phyloP scores from a whole-genome alignment of 106 monocot species.

The Acorus gramineus region DNA sequence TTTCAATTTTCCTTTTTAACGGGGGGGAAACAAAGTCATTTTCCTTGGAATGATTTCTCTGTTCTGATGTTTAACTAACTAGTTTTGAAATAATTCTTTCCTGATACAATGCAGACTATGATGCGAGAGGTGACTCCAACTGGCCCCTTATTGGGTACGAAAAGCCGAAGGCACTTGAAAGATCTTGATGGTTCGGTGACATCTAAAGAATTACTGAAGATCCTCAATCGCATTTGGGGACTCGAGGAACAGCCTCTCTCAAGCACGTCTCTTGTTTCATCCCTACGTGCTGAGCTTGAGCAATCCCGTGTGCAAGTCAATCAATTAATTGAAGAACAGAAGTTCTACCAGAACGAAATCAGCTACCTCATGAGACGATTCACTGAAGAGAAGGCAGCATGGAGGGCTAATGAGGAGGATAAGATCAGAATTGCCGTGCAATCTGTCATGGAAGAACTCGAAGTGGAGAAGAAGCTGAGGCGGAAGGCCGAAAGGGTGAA shows the following conservation, averaged over 20 bases:
- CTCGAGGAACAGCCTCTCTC: slow-evolving; percentile 1
- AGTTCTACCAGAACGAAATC: slow-evolving; percentile 1
- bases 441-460: slow-evolving; percentile 37
- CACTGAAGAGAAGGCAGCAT: slow-evolving; percentile 27
- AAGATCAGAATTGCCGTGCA: slow-evolving; percentile 16
- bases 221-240: no score
- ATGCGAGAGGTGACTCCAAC: no score
- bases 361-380: slow-evolving; percentile 11
- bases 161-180: no score
- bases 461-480: slow-evolving; percentile 41
- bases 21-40: no score
- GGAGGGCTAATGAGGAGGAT: slow-evolving; percentile 41
- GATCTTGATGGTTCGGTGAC: no score
- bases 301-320: slow-evolving; percentile 23
- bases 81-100: no score
- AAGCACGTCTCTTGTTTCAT: slow-evolving; percentile 31
- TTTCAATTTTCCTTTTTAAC: no score
- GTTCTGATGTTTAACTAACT: no score
- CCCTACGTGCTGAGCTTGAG: slow-evolving; percentile 42
- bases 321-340: slow-evolving; percentile 32
- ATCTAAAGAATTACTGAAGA: no score
- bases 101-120: no score
- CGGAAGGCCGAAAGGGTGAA: slow-evolving; percentile 46
- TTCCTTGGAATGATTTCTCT: no score
- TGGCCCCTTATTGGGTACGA: no score